These are phyloP conservation scores for Fusarium sp. DNA, from an alignment of 2,329 filamentous ascomycete genomes.

Conservation along the genomic window DNA sequence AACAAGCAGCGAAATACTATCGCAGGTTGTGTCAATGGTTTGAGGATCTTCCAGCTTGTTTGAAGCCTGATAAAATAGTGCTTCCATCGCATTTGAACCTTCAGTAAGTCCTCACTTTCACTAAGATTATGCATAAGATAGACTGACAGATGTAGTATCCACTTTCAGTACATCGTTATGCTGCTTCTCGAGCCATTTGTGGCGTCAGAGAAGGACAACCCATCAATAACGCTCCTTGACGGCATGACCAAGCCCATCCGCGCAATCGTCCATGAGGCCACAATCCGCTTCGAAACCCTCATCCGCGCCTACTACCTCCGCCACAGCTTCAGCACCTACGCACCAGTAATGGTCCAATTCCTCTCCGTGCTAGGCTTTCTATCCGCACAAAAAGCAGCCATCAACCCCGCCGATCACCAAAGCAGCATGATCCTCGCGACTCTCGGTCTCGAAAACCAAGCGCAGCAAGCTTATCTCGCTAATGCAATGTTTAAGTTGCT, in stretches of 20 bases:
- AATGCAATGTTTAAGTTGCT: neutral
- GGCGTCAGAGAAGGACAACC: accelerated
- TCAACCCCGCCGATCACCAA: neutral
- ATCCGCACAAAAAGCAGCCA: neutral
- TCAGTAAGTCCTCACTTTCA: neutral
- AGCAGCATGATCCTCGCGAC: neutral
- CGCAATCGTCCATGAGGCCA: neutral
- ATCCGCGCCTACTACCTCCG: neutral
- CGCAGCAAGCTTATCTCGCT: neutral
- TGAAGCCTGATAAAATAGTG: neutral
- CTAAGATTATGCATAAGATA: too few species aligned
- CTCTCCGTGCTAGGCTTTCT: neutral
- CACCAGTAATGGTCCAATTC: neutral
- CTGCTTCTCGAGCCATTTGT: neutral
- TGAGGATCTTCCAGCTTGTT: neutral
- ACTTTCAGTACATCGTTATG: neutral
- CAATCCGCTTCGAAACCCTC: neutral
- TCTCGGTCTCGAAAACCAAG: neutral
- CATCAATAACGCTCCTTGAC: neutral
- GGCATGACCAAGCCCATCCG: neutral
- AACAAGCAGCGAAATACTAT: neutral
- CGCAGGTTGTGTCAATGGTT: neutral
- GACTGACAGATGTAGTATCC: neutral
- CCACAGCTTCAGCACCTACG: neutral
- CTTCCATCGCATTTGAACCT: neutral